Base-by-base conservation (phyloP, 495 filamentous ascomycete species). In the Penicillium egyptiacum region DNA sequence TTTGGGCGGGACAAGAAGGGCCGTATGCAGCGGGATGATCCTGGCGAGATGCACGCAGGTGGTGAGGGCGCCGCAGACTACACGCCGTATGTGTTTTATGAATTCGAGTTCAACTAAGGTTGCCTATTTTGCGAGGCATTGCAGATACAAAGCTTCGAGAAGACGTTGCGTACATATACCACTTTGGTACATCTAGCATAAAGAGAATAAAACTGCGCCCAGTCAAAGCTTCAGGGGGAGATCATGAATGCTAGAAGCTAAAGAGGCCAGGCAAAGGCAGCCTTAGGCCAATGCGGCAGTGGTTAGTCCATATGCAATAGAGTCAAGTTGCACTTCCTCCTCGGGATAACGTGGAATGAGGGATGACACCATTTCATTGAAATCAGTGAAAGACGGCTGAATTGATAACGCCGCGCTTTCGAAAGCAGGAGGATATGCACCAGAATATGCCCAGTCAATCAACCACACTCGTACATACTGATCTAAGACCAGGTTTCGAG, bases 21-120 rank as follows among this genome's bases (percentile, higher is more conserved):
- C 9, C 85, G 88, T 45, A 83, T 92, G 56, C 89, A 87, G 63
- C 91, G 92, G 66, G 92, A 98, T 65, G 93, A 98, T 70, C 86
- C 87, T 28, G 86, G 83, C 40, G 91, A 96, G 56, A 90, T 95
- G 82, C 88, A 90, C 37, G 83, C 82, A 2, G 86, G 82, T 19
- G 88, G 85, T 33, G 86, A 89, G 58, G 78, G 79, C 2, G 85
- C 84, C 44, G 83, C 84, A 57, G 94, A 96, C 66, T 98, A 97
- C 75, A 91, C 91, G 55, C 86, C 94, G 28, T 98, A 95, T 75
- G 95, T 97, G 69, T 97, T 90, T 76, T 98, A 97, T 75, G 91
- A 96, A 63, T 92, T 97, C 70, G 88, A 91, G 68, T 87, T 95
- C 68, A 78, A 81, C 63, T 75, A 39, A 62, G 53, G 46, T 10